These are phyloP conservation scores for Lodderomyces metapsilosis DNA, from an alignment of 1,139 yeast species.

Conservation along the genomic window DNA sequence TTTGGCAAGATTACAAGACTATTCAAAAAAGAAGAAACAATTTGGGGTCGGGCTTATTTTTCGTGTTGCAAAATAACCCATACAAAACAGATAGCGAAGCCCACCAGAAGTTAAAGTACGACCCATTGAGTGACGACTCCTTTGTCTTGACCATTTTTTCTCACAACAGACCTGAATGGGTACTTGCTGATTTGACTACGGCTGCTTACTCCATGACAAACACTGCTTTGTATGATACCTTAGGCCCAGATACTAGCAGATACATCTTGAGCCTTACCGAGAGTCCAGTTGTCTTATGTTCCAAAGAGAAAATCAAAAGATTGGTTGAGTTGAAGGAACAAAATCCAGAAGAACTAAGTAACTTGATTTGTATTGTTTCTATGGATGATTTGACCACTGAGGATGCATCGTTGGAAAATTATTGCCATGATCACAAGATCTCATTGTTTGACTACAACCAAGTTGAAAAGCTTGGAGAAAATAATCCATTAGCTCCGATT, in stretches of 20 bases:
- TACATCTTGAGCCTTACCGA: slow-evolving; percentile 35
- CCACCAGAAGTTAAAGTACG: slow-evolving; percentile 24
- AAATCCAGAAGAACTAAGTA: slow-evolving; percentile 23
- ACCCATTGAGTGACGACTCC: slow-evolving; percentile 23
- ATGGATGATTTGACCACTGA: slow-evolving; percentile 48
- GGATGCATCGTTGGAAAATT: too few relatives aligned
- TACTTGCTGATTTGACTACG: slow-evolving; percentile 37
- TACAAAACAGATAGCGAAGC: slow-evolving; percentile 26
- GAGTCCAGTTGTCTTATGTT: slow-evolving; percentile 35
- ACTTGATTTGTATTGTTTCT: slow-evolving; percentile 34
- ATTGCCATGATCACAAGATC: too few relatives aligned
- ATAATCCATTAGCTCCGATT: slow-evolving; percentile 42
- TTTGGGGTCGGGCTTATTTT: too few relatives aligned
- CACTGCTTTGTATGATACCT: slow-evolving; percentile 42
- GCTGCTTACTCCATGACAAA: slow-evolving; percentile 33
- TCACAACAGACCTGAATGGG: slow-evolving; percentile 40
- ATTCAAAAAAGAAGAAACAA: too few relatives aligned
- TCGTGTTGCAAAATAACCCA: too few relatives aligned
- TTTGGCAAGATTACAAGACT: too few relatives aligned
- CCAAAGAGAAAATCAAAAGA: slow-evolving; percentile 29
- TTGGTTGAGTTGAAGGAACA: slow-evolving; percentile 28
- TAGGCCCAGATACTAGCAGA: slow-evolving; percentile 35
- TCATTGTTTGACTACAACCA: too few relatives aligned
- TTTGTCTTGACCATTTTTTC: slow-evolving; percentile 38
- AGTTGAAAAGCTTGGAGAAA: slow-evolving; percentile 53